Base-by-base conservation (phyloP, 106 monocot genomes). In the Allium cepa region DNA sequence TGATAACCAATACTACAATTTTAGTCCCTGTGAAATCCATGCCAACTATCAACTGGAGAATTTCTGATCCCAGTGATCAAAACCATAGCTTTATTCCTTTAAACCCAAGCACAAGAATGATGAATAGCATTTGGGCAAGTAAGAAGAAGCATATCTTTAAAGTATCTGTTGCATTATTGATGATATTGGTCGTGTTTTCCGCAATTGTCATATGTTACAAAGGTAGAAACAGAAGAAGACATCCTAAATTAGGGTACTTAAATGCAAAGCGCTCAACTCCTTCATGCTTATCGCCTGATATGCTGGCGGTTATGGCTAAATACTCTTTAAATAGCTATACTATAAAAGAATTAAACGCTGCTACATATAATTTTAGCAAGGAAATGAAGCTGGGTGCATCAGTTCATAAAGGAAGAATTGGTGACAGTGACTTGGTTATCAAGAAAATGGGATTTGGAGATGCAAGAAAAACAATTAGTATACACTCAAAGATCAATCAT, bases 401-500 rank as follows among this genome's bases (percentile, higher is more conserved):
- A 0, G 69, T 73, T 55, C 28, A 69, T 53, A 73, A 69, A 48
- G 79, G 73, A 46, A 68, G 27, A 45, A 9, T 73, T 17, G 62
- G 63, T 14, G 67, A 46, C 13, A 57, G 13, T n/a, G 62, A 68
- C 0, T 4, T 73, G 10, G 68, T 63, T 22, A 68, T 79, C 22
- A 73, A 79, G 56, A 68, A 57, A 50, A 79, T 69, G 73, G 50
- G 72, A 7, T 72, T 48, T 52, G 59, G 47, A 0, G 73, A 79
- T 69, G 78, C 78, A 17, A 50, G 27, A 9, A 59, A 68, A 50
- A 73, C 57, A 13, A 64, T 79, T 11, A 56, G 61, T 9, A 69
- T 79, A 26, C 62, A 79, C 66, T 66, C 73, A 1, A 73, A 57
- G 27, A 79, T 79, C 79, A 79, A 73, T 16, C 79, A 79, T 55